Conservation (phyloP, 345 rosid genomes). For the Bretschneidera sinensis region DNA sequence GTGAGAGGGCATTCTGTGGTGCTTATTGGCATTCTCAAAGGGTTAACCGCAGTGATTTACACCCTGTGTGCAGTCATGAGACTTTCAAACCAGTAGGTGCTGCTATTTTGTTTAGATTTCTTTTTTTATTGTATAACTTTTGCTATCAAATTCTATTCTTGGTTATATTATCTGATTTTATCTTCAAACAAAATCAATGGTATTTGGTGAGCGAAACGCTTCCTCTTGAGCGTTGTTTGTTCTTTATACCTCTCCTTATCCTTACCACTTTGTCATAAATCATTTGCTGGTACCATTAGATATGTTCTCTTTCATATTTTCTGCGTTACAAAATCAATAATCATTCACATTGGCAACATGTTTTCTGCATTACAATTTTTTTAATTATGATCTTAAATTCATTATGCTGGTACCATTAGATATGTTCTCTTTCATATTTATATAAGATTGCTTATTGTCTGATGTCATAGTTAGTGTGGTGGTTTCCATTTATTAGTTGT, state of each 20-base stretch:
- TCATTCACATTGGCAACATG: neutral
- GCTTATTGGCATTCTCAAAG: slow-evolving; percentile 73
- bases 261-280: neutral
- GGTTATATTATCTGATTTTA: too few relatives aligned
- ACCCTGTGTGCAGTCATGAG: slow-evolving; percentile 46
- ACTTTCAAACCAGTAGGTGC: slow-evolving; percentile 60
- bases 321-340: neutral
- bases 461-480: too few relatives aligned
- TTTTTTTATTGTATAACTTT: neutral
- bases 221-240: neutral
- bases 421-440: too few relatives aligned
- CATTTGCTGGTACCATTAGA: neutral
- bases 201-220: neutral
- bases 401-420: too few relatives aligned
- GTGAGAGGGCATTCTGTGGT: slow-evolving; percentile 82
- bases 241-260: too few relatives aligned
- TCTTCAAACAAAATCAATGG: too few relatives aligned
- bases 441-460: too few relatives aligned
- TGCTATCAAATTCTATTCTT: neutral
- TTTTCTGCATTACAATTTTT: neutral
- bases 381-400: too few relatives aligned
- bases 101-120: slow-evolving; percentile 2
- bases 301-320: neutral
- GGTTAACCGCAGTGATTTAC: slow-evolving; percentile 33
- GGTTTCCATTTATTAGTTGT: neutral